A percentile compares a stretch with the other conserved stretches of the same genome.
These are phyloP conservation scores for Entrophospora sp. DNA, from an alignment of 192 early-diverging fungal species.

Conservation along the genomic window DNA sequence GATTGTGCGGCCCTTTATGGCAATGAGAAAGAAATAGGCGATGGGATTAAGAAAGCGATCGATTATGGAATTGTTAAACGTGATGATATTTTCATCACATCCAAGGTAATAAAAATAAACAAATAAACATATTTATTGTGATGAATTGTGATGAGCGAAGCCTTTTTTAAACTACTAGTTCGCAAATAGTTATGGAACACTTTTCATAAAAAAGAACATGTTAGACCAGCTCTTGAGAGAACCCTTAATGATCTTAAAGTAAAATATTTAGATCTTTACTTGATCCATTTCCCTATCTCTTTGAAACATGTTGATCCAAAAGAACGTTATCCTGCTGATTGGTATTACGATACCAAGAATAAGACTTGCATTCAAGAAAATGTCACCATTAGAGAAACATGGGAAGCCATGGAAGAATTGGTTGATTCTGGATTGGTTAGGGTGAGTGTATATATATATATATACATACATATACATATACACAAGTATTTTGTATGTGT, in stretches of 20 bases:
- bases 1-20: slow-evolving; percentile 57
- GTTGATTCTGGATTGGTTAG: slow-evolving; percentile 45
- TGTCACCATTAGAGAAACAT: slow-evolving; percentile 51
- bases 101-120: slow-evolving; percentile 40
- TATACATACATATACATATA: no score
- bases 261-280: no score
- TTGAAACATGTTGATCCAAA: no score
- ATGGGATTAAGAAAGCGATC: slow-evolving; percentile 43
- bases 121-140: neutral
- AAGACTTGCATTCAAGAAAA: slow-evolving; percentile 32
- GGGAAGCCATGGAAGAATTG: slow-evolving; percentile 65
- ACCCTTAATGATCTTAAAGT: no score
- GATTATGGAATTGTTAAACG: slow-evolving; percentile 45
- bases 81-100: no score
- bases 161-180: neutral
- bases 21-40: slow-evolving; percentile 54
- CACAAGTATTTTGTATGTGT: no score
- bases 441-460: neutral
- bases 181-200: slow-evolving; percentile 56
- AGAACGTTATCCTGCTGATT: slow-evolving; percentile 41
- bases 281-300: no score
- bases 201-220: slow-evolving; percentile 39
- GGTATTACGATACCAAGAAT: slow-evolving; percentile 18
- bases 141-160: neutral
- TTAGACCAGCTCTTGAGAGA: no score